phyloP scores from a whole-genome alignment of 805 yeast genomes.

The Yarrowia alimentaria region DNA sequence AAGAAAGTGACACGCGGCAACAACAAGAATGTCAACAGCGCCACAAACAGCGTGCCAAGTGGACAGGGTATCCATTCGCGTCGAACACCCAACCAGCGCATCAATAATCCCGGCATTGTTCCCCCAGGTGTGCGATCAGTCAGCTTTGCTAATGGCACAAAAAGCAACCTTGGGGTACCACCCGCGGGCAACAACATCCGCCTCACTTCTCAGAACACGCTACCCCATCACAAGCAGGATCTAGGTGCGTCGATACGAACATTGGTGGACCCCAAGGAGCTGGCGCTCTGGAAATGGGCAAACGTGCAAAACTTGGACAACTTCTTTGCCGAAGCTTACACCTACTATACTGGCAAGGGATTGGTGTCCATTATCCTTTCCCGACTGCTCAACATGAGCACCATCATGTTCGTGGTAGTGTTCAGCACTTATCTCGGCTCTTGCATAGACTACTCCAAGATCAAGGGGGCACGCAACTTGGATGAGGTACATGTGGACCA shows the following conservation, averaged over 20 bases:
- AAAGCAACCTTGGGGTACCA: too few species aligned
- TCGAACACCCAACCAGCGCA: too few species aligned
- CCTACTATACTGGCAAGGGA: constrained; percentile 84
- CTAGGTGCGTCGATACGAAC: constrained; percentile 15
- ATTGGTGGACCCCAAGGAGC: constrained; percentile 19
- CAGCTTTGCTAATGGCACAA: constrained; percentile 8
- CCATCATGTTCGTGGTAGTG: constrained; percentile 74
- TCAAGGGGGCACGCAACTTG: constrained; percentile 35
- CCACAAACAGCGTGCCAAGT: too few species aligned
- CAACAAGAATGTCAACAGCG: too few species aligned
- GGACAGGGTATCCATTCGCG: too few species aligned
- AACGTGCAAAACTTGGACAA: constrained; percentile 88
- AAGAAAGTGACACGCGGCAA: too few species aligned
- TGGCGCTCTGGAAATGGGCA: constrained; percentile 95
- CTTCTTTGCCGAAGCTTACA: constrained; percentile 77
- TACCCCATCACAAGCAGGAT: constrained; percentile 17
- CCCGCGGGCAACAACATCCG: too few species aligned
- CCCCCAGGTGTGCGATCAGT: constrained; percentile 10
- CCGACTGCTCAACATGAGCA: constrained; percentile 63
- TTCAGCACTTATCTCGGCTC: constrained; percentile 75
- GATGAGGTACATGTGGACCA: constrained; percentile 47
- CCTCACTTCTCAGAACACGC: too few species aligned
- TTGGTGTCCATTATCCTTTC: constrained; percentile 70
- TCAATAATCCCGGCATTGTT: too few species aligned
- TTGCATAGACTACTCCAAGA: constrained; percentile 68